Conservation (phyloP, 176 grass and related monocot genomes). For the Musa schizocarpa region DNA sequence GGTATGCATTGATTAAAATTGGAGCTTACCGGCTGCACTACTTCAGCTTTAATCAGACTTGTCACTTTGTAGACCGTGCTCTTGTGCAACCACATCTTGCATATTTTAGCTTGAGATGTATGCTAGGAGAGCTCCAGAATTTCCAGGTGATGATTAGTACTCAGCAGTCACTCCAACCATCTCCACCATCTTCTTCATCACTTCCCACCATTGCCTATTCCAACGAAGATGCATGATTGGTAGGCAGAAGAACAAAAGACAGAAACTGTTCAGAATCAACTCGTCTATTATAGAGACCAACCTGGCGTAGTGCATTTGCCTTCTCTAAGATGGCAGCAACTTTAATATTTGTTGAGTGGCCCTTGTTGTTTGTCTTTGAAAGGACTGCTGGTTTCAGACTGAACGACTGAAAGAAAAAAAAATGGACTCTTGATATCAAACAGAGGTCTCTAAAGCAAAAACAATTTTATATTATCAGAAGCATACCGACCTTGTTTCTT, state of each 20-base stretch:
- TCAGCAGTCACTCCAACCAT: constrained; percentile 85
- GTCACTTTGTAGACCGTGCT: not conserved
- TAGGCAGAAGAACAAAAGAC: constrained; percentile 7
- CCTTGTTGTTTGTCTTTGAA: constrained; percentile 33
- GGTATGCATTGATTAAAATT: not conserved
- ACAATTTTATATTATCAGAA: not conserved
- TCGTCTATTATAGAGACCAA: constrained; percentile 2
- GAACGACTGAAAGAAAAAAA: constrained; percentile 51
- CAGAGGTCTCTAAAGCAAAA: not conserved
- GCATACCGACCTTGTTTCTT: constrained; percentile 62
- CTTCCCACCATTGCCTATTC: constrained; percentile 76
- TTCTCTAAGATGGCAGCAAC: constrained; percentile 94
- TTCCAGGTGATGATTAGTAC: not conserved
- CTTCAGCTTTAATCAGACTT: not conserved
- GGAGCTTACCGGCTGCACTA: not conserved
- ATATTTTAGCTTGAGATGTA: not conserved
- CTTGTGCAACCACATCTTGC: not conserved
- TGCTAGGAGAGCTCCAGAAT: not conserved
- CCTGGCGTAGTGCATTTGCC: constrained; percentile 95
- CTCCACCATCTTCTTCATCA: constrained; percentile 76
- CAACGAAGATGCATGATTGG: not conserved
- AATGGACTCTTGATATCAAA: not conserved
- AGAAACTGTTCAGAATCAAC: not conserved
- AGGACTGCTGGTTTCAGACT: constrained; percentile 57
- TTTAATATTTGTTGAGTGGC: constrained; percentile 67